Base-by-base conservation (phyloP, 176 grass and related monocot species). In the Hyparrhenia diplandra region DNA sequence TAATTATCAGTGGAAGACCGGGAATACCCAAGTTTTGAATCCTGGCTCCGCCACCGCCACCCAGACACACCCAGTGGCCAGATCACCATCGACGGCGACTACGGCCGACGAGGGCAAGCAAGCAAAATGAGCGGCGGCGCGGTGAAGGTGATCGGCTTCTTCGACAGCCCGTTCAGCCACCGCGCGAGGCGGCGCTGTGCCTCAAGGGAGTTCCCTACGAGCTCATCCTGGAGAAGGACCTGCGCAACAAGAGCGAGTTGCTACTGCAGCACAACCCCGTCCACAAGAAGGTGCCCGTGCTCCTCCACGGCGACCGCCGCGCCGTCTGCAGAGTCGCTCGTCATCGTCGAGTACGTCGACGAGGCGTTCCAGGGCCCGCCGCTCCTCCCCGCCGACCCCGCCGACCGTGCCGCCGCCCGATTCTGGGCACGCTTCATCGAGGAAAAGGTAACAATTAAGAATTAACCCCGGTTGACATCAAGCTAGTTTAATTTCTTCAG, bases 181-280 rank as follows among this genome's bases (percentile, higher is more conserved):
- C 80, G 80, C 2, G 90, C 52, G 21, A 89, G 87, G 77, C 42
- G 0, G 76, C 80, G 2, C 55, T 93, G 57, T 16, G 76, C 10
- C 37, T 89, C 8, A 89, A 93, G 77, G 87, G 75, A 0, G 84
- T 89, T 2, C 54, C 80, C 0, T 89, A 93, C 78, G 87, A 93
- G 43, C 55, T 86, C 1, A 4, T 87, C 17, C 60, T 45, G 17
- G 88, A 90, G 17, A 83, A 90, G 71, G 83, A 90, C 69, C 75
- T 90, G 6, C 1, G 9, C 24, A 74, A 74, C 78, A 90, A 90
- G 40, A 83, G 84, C 70, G 78, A 85, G 10, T 59, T 82, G 42
- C 67, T 90, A 14, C 63, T 90, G 31, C 35, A 16, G 25, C 81
- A 83, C 65, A 87, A 90, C 61, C 88, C 84, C 14, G 31, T 90